Evolutionary conservation across 2,329 filamentous ascomycete species (phyloP), one percentile per base, ranked within the genome.

Genomic region (Fusarium austroafricanum): DNA sequence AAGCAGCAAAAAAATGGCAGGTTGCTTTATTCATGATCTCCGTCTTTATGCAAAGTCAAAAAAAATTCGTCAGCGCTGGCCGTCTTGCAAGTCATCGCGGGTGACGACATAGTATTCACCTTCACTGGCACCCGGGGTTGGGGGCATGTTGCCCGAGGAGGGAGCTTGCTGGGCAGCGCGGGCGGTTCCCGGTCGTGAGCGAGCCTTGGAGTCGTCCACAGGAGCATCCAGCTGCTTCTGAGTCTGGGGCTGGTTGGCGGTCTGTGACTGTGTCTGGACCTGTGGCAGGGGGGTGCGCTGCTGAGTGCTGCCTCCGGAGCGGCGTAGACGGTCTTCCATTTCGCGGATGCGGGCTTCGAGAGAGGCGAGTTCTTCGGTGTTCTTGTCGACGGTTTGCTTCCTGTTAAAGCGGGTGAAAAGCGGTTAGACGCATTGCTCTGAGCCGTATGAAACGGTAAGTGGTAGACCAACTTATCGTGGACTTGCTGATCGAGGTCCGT

Each of bases 301-400:
- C 53, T 67, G 29, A 38, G 58, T 10, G 29, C 42, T 26, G 70
- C 67, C 53, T 68, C 59, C 63, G 35, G 69, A 78, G 62, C 72
- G 74, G 71, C 82, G 87, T 53, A 98, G 86, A 43, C 91, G 90
- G 71, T 91, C 86, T 80, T 97, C 94, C 80, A 96, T 93, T 75
- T 94, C 93, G 72, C 89, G 90, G 73, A 98, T 88, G 72, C 90
- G 90, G 52, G 89, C 89, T 81, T 97, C 93, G 74, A 98, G 90
- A 57, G 90, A 89, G 79, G 97, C 90, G 71, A 98, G 90, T 80
- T 97, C 93, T 67, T 89, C 87, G 55, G 87, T 88, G 77, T 93
- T 92, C 52, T 86, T 87, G 68, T 86, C 87, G 76, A 98, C 90
- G 62, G 88, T 87, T 76, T 93, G 89, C 81, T 96, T 96, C 80